Evolutionary conservation across 768 basidiomycete genomes (phyloP), one percentile per base, ranked within the genome.

Genomic region (Panellus pusillus): DNA sequence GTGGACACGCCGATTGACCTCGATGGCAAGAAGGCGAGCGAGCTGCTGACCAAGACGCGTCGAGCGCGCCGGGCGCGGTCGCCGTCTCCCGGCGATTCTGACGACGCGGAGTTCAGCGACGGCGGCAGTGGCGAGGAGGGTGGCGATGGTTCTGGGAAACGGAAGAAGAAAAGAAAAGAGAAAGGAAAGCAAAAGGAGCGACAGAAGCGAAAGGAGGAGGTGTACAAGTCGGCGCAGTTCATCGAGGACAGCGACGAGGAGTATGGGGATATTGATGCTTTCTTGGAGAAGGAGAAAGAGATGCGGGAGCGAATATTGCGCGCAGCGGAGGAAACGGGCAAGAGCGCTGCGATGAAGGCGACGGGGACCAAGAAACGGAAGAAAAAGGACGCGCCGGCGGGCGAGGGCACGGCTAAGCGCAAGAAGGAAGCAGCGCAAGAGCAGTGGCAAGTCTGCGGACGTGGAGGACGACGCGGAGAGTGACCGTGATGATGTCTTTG

Each of bases 161-260:
- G 66, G 52, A 82, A 77, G 68, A 83, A 80, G 68, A 76, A 74
- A 85, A 82, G 66, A 88, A 89, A 66, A 52, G 82, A 77, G 67
- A 83, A 80, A 68, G 75, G 73, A 61, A 84, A 82, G 65, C 88
- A 89, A 66, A 80, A 81, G 67, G 71, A 66, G 56, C 70, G 62
- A 32, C 19, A 32, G 58, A 72, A 71, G 55, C 76, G 70, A 57
- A 80, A 78, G 63, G 56, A 70, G 57, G 80, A 78, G 63, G 56
- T 75, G 54, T 94, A 90, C 77, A 93, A 93, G 68, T 91, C 88
- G 7, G 92, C 91, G 9, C 87, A 91, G 68, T 91, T 95, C 67
- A 93, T 96, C 66, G 85, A 89, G 65, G 93, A 97, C 71, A 92
- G 90, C 57, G 94, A 97, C 63, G 86, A 77, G 50, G 91, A 92